Conservation (phyloP, 495 filamentous ascomycete species). For the Xylaria castorea region DNA sequence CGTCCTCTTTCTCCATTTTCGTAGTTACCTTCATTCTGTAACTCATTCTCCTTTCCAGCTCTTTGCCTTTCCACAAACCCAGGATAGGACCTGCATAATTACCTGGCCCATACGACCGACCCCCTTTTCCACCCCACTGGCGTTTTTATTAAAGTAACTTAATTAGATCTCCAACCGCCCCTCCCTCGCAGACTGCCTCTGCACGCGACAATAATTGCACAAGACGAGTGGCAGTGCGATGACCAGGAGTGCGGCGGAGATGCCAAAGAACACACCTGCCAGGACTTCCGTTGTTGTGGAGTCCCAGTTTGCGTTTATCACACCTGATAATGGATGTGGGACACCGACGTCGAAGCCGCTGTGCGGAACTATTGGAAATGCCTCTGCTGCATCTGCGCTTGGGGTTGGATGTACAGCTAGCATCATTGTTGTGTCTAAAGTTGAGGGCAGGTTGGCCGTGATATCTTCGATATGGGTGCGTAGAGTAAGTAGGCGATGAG, state of each 20-base stretch:
- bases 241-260: constrained; percentile 13
- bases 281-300: not conserved
- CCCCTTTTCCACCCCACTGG: too few species aligned
- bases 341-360: not conserved
- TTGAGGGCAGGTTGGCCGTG: not conserved
- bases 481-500: not conserved
- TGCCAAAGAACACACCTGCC: constrained; percentile 23
- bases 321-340: not conserved
- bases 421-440: not conserved
- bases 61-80: not conserved
- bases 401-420: not conserved
- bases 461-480: not conserved
- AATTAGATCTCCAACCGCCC: constrained; percentile 5
- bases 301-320: not conserved
- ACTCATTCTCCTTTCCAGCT: not conserved
- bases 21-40: not conserved
- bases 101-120: not conserved
- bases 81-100: not conserved
- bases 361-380: not conserved
- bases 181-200: not conserved
- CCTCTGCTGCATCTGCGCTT: not conserved
- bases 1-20: not conserved
- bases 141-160: too few species aligned
- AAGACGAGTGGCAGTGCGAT: constrained; percentile 20
- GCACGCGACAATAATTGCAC: constrained; percentile 21